Evolutionary conservation across 495 filamentous ascomycete species (phyloP), one percentile per base, ranked within the genome.

Genomic region (Aspergillus nidulans): DNA sequence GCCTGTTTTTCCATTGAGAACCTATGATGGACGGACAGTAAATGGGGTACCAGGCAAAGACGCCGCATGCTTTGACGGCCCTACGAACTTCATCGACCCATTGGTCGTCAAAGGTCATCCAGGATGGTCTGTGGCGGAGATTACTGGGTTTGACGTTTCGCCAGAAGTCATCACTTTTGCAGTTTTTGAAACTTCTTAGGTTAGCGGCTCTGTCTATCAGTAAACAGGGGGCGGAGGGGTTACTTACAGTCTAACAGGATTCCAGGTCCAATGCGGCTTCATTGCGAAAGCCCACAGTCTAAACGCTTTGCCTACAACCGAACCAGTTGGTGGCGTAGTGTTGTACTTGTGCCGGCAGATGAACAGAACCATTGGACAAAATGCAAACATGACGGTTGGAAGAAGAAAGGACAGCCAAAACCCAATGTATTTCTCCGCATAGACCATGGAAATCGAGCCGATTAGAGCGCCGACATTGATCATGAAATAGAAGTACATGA

Each of bases 351-450:
- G 78, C 46, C 78, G 79, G 53, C 83, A 83, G 58, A 73, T 68
- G 50, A 74, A 77, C 63, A 91, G 69, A 25, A 89, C 76, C 1
- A 80, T 10, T 1, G 85, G 85, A 58, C 81, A 84, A 56, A 84
- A 57, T 46, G 75, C 66, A 62, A 89, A 78, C 63, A 81, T 64
- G 24, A 74, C 59, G 10, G 84, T 86, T 5, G 85, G 85, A 15
- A 89, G 73, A 6, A 79, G 69, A 61, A 69, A 89, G 1, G 85
- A 75, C n/a, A 89, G 79, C 77, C 81, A 91, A 72, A 88, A 91
- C 26, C 87, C 87, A 50, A 90, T 84, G 52, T 87, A 88, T 58
- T 86, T 83, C 70, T 88, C 86, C 6, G 81, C 80, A 61, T 87
- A 88, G 24, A 82, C 80, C 82, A 86, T 81, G 28, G 60, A 64